Evolutionary conservation across 805 yeast species (phyloP).

Genomic region (Sugiyamaella smithiae): DNA sequence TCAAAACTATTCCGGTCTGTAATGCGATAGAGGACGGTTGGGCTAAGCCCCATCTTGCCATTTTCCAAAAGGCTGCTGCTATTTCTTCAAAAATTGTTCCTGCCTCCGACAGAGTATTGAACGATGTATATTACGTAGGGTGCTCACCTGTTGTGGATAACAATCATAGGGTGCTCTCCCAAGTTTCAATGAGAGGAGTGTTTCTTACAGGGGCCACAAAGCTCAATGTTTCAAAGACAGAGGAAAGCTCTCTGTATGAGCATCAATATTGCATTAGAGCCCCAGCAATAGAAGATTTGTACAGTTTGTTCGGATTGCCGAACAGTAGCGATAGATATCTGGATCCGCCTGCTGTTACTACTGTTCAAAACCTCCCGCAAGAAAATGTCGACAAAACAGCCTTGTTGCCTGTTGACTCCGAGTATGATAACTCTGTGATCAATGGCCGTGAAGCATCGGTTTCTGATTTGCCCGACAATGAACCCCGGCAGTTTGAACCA

Average conservation of each 20-base stretch:
- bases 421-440: no score
- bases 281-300: no score
- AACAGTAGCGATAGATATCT: no score
- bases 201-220: constrained; percentile 14
- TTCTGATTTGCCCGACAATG: neutral
- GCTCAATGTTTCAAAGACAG: no score
- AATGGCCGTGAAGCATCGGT: neutral
- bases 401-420: no score
- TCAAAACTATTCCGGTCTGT: constrained; percentile 6
- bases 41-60: constrained; percentile 28
- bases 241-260: no score
- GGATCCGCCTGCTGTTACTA: no score
- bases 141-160: constrained; percentile 15
- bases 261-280: no score
- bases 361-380: no score
- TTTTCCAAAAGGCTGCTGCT: constrained; percentile 25
- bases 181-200: constrained; percentile 3
- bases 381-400: no score
- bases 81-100: constrained; percentile 16
- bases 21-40: constrained; percentile 20
- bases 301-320: no score
- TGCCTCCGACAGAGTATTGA: constrained; percentile 11
- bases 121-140: constrained; percentile 28
- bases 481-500: neutral
- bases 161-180: neutral